Evolutionary conservation across 1,284 basidiomycete genomes (phyloP).

Genomic region (Singerocomus inundabilis): DNA sequence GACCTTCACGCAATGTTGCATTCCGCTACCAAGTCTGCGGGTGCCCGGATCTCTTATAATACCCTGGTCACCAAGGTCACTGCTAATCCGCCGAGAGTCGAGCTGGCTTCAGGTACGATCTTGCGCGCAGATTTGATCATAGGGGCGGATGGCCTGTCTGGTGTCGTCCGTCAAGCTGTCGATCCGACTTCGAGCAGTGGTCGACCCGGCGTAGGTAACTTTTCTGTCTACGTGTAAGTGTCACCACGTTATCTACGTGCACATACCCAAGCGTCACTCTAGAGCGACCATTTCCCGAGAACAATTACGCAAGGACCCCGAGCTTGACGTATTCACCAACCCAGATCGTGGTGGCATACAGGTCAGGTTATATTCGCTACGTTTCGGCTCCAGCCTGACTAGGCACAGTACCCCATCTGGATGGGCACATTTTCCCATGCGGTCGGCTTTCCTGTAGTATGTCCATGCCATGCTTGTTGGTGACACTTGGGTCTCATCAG

Average conservation of each 20-base stretch:
- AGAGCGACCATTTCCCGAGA: constrained; percentile 38
- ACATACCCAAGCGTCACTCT: constrained; percentile 6
- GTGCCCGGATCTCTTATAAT: constrained; percentile 38
- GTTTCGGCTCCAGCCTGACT: not conserved
- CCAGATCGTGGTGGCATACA: constrained; percentile 27
- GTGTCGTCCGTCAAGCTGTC: constrained; percentile 18
- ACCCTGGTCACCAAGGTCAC: constrained; percentile 35
- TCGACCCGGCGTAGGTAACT: constrained; percentile 30
- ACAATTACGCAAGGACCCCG: constrained; percentile 34
- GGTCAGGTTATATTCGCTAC: constrained; percentile 7
- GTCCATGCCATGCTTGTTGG: not conserved
- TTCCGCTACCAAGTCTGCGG: constrained; percentile 38
- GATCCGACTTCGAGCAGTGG: constrained; percentile 16
- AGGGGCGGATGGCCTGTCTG: constrained; percentile 37
- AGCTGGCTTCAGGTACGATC: constrained; percentile 31
- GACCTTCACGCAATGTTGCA: constrained; percentile 44
- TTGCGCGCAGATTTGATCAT: constrained; percentile 36
- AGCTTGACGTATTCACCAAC: constrained; percentile 21
- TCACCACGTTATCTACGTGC: not conserved
- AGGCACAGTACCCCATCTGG: constrained; percentile 37
- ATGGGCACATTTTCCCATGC: constrained; percentile 34
- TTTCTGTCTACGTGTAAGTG: constrained; percentile 22
- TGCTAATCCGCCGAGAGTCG: constrained; percentile 29
- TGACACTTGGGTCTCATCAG: not conserved
- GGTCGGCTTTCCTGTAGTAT: constrained; percentile 27